phyloP scores from a whole-genome alignment of 2,329 filamentous ascomycete genomes.

The Chaetomiaceae sp. region DNA sequence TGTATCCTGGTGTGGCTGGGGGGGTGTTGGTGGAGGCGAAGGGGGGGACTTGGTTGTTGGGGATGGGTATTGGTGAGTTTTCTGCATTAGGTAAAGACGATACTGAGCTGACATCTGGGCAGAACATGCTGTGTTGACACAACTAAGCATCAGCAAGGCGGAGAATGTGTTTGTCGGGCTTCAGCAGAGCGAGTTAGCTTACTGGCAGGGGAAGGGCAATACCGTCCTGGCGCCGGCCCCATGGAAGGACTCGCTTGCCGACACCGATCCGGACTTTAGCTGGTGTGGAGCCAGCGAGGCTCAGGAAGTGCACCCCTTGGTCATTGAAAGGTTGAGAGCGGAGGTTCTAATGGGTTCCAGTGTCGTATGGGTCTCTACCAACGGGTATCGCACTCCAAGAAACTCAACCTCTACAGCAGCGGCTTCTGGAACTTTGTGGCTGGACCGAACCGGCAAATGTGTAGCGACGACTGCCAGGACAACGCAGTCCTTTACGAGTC shows the following conservation, averaged over 20 bases:
- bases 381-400: background rate
- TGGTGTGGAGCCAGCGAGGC: background rate
- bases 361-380: background rate
- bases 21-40: background rate
- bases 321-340: too few species aligned
- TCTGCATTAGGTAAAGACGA: background rate
- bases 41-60: background rate
- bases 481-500: constrained; percentile 29
- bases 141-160: constrained; percentile 1
- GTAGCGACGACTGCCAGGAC: background rate
- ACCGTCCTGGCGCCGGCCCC: background rate
- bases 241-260: background rate
- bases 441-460: background rate
- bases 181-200: background rate
- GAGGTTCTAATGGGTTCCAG: background rate
- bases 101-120: background rate
- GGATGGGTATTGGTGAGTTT: background rate
- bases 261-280: background rate
- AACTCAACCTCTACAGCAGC: background rate
- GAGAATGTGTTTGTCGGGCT: background rate
- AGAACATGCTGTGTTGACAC: background rate
- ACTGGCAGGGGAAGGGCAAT: background rate
- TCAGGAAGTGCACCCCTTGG: background rate
- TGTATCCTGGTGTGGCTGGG: background rate
- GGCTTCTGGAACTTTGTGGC: background rate